phyloP scores from a whole-genome alignment of 345 rosid species.

The Populus euphratica region DNA sequence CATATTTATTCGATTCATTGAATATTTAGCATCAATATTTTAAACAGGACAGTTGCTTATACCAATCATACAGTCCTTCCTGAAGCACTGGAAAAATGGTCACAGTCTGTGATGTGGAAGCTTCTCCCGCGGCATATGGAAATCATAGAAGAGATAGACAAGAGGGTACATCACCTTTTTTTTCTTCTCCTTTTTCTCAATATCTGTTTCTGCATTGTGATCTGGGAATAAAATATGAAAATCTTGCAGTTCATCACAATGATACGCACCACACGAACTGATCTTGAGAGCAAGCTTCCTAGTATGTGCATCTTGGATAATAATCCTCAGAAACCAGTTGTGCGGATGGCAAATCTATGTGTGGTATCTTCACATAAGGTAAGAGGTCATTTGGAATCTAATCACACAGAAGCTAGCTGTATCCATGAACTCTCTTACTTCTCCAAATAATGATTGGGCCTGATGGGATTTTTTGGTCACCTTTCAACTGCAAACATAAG shows the following conservation, averaged over 20 bases:
- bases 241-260: conserved; percentile 63
- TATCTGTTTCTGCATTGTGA: conserved; percentile 8
- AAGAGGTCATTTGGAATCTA: conserved; percentile 21
- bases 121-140: conserved; percentile 99
- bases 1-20: conserved; percentile 7
- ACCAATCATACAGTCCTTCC: conserved; percentile 99
- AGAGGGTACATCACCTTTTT: conserved; percentile 46
- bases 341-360: conserved; percentile 95
- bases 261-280: conserved; percentile 45
- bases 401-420: neutral
- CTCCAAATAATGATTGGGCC: neutral
- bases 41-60: conserved; percentile 81
- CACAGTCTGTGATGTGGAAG: conserved; percentile 87
- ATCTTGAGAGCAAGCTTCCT: conserved; percentile 79
- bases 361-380: conserved; percentile 88
- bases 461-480: neutral
- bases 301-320: conserved; percentile 75
- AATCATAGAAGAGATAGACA: conserved; percentile 89
- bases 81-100: conserved; percentile 98
- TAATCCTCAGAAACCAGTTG: conserved; percentile 84
- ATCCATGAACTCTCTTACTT: neutral
- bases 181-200: conserved; percentile 4
- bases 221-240: conserved; percentile 12
- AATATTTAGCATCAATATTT: conserved; percentile 18
- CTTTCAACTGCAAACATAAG: neutral